Conservation (phyloP, 2,329 filamentous ascomycete species). For the Fusarium siculi region DNA sequence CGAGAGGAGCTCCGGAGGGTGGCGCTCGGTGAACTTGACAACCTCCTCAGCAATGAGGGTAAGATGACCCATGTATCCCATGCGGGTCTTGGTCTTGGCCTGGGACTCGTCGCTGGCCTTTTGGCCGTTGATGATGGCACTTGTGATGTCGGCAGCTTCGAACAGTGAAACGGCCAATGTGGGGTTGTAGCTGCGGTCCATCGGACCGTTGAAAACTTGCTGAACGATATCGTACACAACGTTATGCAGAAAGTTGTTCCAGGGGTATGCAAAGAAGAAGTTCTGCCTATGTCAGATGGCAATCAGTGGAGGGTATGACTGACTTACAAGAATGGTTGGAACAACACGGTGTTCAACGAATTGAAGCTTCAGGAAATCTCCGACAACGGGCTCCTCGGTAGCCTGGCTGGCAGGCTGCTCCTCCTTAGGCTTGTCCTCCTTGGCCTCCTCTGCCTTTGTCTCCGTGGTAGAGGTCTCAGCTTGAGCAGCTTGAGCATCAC, state of each 20-base stretch:
- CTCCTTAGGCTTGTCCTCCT: conserved; percentile 12
- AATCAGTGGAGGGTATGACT: not conserved
- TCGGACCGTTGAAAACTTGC: conserved; percentile 97
- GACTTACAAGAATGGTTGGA: conserved; percentile 88
- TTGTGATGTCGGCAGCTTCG: conserved; percentile 87
- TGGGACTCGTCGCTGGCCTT: conserved; percentile 87
- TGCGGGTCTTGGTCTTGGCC: conserved; percentile 82
- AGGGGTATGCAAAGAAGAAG: conserved; percentile 98
- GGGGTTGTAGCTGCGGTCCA: conserved; percentile 95
- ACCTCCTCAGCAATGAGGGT: conserved; percentile 98
- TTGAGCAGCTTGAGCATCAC: conserved; percentile 1
- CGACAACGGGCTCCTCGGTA: conserved; percentile 77
- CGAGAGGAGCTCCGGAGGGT: conserved; percentile 87
- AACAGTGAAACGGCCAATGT: conserved; percentile 92
- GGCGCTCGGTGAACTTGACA: conserved; percentile 96
- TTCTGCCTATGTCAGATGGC: conserved; percentile 64
- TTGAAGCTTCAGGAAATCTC: conserved; percentile 93
- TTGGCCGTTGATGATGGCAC: conserved; percentile 92
- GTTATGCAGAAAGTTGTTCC: conserved; percentile 99
- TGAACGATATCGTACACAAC: conserved; percentile 99
- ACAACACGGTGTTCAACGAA: conserved; percentile 96
- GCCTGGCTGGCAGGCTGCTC: conserved; percentile 27
- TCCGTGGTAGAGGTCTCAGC: conserved; percentile 8
- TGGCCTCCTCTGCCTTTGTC: conserved; percentile 1
- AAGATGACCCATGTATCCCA: conserved; percentile 98